Conservation (phyloP, 2,329 filamentous ascomycete species). For the Beauveria australis region DNA sequence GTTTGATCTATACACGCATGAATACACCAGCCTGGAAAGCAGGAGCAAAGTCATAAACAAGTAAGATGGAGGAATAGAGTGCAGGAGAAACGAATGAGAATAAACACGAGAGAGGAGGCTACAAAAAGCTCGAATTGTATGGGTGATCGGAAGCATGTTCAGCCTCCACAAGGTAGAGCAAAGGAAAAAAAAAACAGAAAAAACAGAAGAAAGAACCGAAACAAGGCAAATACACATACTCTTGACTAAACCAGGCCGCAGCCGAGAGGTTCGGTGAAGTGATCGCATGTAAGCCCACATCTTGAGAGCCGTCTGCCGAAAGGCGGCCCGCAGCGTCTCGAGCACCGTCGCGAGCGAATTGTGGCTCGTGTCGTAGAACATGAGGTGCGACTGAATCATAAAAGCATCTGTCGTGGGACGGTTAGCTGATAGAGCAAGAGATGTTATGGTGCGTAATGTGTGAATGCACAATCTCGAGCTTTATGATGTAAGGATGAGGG, state of each 20-base stretch:
- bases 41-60: no score
- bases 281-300: slow-evolving; percentile 54
- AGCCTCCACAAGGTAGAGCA: not conserved
- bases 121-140: not conserved
- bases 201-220: not conserved
- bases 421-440: not conserved
- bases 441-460: not conserved
- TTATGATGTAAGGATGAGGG: not conserved
- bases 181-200: not conserved
- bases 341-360: slow-evolving; percentile 65
- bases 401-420: slow-evolving; percentile 46
- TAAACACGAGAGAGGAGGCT: not conserved
- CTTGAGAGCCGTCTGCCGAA: slow-evolving; percentile 71
- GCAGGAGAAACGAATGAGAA: not conserved
- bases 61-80: no score
- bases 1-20: not conserved
- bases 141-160: not conserved
- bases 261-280: slow-evolving; percentile 49
- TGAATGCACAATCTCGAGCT: not conserved
- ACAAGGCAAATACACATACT: slow-evolving; percentile 36
- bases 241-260: slow-evolving; percentile 51
- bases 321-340: slow-evolving; percentile 65
- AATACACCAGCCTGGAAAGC: not conserved
- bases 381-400: slow-evolving; percentile 75
- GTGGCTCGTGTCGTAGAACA: slow-evolving; percentile 74